These are phyloP conservation scores for Hanseniaspora mollemarum DNA, from an alignment of 805 yeast genomes.

Conservation along the genomic window DNA sequence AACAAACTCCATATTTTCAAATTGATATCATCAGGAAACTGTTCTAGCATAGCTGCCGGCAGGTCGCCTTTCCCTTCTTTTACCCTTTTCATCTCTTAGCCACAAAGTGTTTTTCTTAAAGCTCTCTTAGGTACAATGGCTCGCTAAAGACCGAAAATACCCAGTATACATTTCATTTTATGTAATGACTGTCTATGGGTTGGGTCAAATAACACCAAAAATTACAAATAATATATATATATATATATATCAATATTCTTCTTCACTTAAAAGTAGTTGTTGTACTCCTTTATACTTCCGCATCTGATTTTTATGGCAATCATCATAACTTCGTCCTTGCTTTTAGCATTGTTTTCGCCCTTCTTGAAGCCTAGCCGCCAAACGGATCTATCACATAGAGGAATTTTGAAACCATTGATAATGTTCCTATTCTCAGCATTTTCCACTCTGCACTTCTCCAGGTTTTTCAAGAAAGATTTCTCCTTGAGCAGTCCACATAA, in stretches of 20 bases:
- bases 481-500: slow-evolving; percentile 18
- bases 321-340: slow-evolving; percentile 17
- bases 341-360: not conserved
- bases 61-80: no score
- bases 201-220: no score
- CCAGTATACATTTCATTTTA: no score
- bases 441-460: slow-evolving; percentile 12
- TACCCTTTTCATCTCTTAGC: no score
- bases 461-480: slow-evolving; percentile 6
- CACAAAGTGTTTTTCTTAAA: no score
- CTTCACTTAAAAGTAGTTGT: slow-evolving; percentile 17
- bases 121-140: no score
- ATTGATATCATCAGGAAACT: slow-evolving; percentile 12
- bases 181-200: no score
- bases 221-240: no score
- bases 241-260: not conserved
- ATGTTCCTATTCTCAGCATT: slow-evolving; percentile 8
- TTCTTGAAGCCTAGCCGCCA: slow-evolving; percentile 24
- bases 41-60: slow-evolving; percentile 9
- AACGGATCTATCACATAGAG: slow-evolving; percentile 20
- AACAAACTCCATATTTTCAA: slow-evolving; percentile 1
- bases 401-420: slow-evolving; percentile 20
- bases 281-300: slow-evolving; percentile 21
- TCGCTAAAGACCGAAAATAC: no score
- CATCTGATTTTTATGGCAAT: slow-evolving; percentile 22